Evolutionary conservation across 257 asterid species (phyloP).

Genomic region (Oldenlandia corymbosa): DNA sequence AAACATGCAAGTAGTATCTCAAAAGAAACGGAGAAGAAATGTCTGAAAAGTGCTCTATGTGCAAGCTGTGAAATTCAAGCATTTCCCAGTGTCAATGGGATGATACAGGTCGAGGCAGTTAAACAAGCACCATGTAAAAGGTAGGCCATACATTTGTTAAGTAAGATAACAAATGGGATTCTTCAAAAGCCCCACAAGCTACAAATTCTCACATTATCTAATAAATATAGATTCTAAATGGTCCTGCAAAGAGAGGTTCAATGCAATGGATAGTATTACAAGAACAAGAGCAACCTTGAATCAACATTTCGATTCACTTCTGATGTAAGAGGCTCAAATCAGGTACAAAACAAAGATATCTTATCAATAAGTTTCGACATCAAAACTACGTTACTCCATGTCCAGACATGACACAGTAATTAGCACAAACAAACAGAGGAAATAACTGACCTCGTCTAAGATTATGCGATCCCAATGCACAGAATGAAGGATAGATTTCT

Average conservation of each 20-base stretch:
- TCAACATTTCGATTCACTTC: neutral
- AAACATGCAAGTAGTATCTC: neutral
- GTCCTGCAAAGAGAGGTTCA: neutral
- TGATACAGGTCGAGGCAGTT: neutral
- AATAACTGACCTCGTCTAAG: constrained; percentile 73
- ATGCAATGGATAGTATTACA: neutral
- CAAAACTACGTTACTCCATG: neutral
- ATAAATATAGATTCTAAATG: neutral
- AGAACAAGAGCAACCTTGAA: no score
- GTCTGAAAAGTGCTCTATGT: neutral
- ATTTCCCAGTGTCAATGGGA: neutral
- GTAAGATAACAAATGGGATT: neutral
- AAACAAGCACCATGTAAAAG: neutral
- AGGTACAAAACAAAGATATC: no score
- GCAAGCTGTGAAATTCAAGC: neutral
- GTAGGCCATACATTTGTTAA: neutral
- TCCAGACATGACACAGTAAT: neutral
- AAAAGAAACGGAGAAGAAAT: no score
- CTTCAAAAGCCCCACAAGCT: neutral
- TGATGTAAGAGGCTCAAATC: neutral
- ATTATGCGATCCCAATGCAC: constrained; percentile 78
- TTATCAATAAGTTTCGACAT: neutral
- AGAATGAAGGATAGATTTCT: constrained; percentile 66
- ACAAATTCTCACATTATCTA: neutral
- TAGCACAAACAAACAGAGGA: constrained; percentile 1